Evolutionary conservation across 768 basidiomycete species (phyloP).

Genomic region (Pulveroboletus sp.): DNA sequence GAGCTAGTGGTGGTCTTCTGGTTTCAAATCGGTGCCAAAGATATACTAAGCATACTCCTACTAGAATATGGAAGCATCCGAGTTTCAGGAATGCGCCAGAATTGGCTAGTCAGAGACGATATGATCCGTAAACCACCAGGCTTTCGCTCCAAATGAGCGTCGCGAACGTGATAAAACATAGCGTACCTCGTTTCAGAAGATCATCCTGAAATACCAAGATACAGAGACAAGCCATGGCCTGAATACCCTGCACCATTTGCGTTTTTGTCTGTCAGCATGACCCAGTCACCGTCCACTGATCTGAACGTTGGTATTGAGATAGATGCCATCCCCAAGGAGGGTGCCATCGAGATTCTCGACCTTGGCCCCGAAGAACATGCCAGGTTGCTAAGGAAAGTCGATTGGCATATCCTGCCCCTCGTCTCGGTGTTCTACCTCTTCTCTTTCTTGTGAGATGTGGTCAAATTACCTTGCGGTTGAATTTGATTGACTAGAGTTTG

Average conservation of each 20-base stretch:
- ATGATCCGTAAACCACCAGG: too few species aligned
- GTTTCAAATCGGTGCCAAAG: too few species aligned
- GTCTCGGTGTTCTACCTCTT: slow-evolving; percentile 15
- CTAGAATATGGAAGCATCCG: neutral
- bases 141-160: neutral
- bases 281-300: neutral
- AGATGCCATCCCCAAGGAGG: neutral
- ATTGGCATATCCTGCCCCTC: slow-evolving; percentile 18
- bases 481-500: neutral
- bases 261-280: slow-evolving; percentile 2
- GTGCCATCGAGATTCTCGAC: neutral
- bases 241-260: slow-evolving; percentile 1
- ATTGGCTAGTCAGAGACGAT: neutral
- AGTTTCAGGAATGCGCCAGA: neutral
- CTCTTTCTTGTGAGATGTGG: slow-evolving; percentile 14
- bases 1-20: too few species aligned
- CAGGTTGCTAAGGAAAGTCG: slow-evolving; percentile 16
- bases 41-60: neutral
- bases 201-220: neutral
- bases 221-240: neutral
- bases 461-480: neutral
- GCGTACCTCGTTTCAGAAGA: slow-evolving; percentile 1
- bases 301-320: slow-evolving; percentile 1
- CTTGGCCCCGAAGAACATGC: neutral
- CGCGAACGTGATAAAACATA: neutral